Evolutionary conservation across 1,284 basidiomycete genomes (phyloP).

Genomic region (Ganoderma sp.): DNA sequence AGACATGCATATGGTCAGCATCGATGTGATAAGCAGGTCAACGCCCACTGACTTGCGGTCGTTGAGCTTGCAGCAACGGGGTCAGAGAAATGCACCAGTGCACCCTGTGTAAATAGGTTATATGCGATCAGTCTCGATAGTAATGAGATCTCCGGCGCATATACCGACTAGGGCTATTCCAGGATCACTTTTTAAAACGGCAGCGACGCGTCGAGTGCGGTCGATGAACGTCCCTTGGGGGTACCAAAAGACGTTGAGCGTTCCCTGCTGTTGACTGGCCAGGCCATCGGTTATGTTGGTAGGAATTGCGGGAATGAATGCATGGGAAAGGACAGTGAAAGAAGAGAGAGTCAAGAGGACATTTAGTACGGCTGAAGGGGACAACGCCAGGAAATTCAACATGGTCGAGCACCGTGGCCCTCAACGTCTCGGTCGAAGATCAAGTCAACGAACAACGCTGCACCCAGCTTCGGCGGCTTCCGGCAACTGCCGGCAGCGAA

Average conservation of each 20-base stretch:
- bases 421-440: not conserved
- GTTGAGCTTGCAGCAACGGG: not conserved
- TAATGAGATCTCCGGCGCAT: not conserved
- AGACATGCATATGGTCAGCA: not conserved
- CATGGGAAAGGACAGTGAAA: slow-evolving; percentile 1
- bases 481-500: too few species aligned
- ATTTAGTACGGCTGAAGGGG: not conserved
- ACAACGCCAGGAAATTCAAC: not conserved
- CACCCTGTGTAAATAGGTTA: not conserved
- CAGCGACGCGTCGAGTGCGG: not conserved
- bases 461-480: too few species aligned
- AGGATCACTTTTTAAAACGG: not conserved
- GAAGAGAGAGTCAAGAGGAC: not conserved
- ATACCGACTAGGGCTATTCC: not conserved
- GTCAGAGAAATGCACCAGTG: not conserved
- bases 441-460: too few species aligned
- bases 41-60: not conserved
- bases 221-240: not conserved
- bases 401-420: not conserved
- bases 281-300: slow-evolving; percentile 1
- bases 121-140: not conserved
- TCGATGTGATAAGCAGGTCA: not conserved
- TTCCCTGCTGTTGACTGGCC: not conserved
- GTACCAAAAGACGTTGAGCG: not conserved
- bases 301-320: not conserved